Conservation (phyloP, 2,329 filamentous ascomycete genomes). For the Talaromyces sp. region DNA sequence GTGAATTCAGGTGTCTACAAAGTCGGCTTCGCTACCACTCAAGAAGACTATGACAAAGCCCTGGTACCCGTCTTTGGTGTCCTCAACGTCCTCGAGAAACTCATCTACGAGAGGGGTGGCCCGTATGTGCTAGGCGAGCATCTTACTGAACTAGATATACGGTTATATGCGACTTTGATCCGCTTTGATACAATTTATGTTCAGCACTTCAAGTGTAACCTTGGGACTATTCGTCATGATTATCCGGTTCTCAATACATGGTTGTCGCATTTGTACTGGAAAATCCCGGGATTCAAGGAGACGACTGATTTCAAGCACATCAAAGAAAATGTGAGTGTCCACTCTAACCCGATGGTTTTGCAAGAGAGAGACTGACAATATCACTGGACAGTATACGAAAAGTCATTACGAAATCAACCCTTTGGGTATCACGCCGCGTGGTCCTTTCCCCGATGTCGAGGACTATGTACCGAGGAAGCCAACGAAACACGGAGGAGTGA, state of each 20-base stretch:
- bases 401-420: constrained; percentile 61
- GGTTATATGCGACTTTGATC: constrained; percentile 58
- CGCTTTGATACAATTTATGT: constrained; percentile 62
- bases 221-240: constrained; percentile 59
- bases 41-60: constrained; percentile 57
- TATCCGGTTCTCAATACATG: constrained; percentile 63
- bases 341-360: not conserved
- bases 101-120: constrained; percentile 48
- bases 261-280: constrained; percentile 61
- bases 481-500: constrained; percentile 46
- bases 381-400: constrained; percentile 52
- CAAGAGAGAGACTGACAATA: not conserved
- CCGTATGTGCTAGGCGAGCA: constrained; percentile 57
- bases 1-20: constrained; percentile 63
- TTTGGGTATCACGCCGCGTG: constrained; percentile 60
- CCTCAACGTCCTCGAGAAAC: constrained; percentile 58
- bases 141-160: constrained; percentile 61
- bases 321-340: constrained; percentile 58
- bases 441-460: constrained; percentile 60
- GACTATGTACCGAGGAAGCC: constrained; percentile 52
- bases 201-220: constrained; percentile 66
- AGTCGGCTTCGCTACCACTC: constrained; percentile 58
- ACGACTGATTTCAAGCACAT: constrained; percentile 67
- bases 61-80: constrained; percentile 58
- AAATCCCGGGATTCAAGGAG: constrained; percentile 54